Evolutionary conservation across 2,329 filamentous ascomycete species (phyloP), one percentile per base, ranked within the genome.

Genomic region (Aspergillus eucalypticola): DNA sequence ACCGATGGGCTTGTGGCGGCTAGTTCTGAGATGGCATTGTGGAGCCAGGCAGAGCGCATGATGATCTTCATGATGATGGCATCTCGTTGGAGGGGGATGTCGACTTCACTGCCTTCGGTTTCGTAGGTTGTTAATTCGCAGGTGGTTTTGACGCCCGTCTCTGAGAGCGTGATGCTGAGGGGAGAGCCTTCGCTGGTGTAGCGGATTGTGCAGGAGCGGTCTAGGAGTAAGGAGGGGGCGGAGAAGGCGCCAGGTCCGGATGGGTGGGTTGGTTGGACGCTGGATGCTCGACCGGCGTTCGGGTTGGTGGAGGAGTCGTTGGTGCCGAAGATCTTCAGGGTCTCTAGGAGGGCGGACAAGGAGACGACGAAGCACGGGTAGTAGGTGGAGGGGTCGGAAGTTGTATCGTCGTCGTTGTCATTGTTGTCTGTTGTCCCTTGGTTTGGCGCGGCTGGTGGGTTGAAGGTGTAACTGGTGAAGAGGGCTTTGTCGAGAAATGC

Each of bases 71-170:
- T 90, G 8, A 87, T 83, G 8, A 98, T 82, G 55, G 88, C 85
- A 54, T 92, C 86, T 32, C 92, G 86, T 70, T 94, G 88, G 66
- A 99, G 92, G 0, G 94, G 95, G 49, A 99, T 98, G 58, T 79
- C 76, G 17, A 71, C 58, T 59, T 78, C 75, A 41, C 70, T 65
- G 23, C 86, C 84, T 44, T 92, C 88, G 15, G 90, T 86, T 53
- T 92, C 84, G 77, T 97, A 99, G 0, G 95, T 98, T 7, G 89
- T 91, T 54, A 99, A 81, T 62, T 95, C 90, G 76, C 93, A 96
- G 8, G 90, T 96, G 0, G 93, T 97, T 59, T 89, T 93, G 50
- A 97, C 89, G 3, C 90, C 90, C 1, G 88, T 84, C 76, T 98
- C 95, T 66, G 94, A 90, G 46, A 98, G 86, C 35, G 92, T 89